phyloP scores from a whole-genome alignment of 164 flowering plant genomes.

The Vitis labrusca region DNA sequence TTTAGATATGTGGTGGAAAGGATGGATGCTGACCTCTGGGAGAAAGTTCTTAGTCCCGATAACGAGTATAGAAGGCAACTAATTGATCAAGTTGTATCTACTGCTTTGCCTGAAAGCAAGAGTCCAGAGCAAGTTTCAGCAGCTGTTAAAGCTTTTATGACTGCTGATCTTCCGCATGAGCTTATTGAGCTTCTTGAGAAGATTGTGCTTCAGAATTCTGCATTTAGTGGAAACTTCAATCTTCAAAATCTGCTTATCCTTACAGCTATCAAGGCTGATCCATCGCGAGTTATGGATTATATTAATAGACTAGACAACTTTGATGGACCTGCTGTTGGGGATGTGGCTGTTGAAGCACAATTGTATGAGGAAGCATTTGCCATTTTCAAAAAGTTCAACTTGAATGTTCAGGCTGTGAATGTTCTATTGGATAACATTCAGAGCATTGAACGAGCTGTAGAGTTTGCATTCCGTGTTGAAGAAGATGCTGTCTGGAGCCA shows the following conservation, averaged over 20 bases:
- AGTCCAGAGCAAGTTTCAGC: conserved; percentile 99
- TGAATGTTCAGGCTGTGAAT: conserved; percentile 98
- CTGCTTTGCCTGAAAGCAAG: conserved; percentile 99
- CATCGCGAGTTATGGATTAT: conserved; percentile 98
- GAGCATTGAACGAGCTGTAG: conserved; percentile 93
- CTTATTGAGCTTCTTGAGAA: conserved; percentile 97
- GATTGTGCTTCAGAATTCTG: conserved; percentile 98
- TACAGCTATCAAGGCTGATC: conserved; percentile 95
- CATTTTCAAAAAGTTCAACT: conserved; percentile 95
- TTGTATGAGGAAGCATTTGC: conserved; percentile 96
- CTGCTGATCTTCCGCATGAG: conserved; percentile 99
- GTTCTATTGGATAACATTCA: conserved; percentile 85
- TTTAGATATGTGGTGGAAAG: conserved; percentile 98
- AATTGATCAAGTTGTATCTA: conserved; percentile 99
- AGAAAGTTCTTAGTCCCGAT: conserved; percentile 88
- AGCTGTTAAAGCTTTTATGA: conserved; percentile 99
- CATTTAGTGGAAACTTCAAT: conserved; percentile 98
- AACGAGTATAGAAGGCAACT: conserved; percentile 90
- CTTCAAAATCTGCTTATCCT: conserved; percentile 89
- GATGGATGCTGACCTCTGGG: conserved; percentile 99
- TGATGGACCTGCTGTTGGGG: conserved; percentile 99
- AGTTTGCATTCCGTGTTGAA: conserved; percentile 99
- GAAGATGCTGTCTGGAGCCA: conserved; percentile 99
- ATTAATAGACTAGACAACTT: conserved; percentile 92
- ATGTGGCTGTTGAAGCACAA: conserved; percentile 97